Percentiles rank a stretch among this genome's conserved stretches.
These are phyloP conservation scores for Cudoniella acicularis DNA, from an alignment of 495 filamentous ascomycete species.

Conservation along the genomic window DNA sequence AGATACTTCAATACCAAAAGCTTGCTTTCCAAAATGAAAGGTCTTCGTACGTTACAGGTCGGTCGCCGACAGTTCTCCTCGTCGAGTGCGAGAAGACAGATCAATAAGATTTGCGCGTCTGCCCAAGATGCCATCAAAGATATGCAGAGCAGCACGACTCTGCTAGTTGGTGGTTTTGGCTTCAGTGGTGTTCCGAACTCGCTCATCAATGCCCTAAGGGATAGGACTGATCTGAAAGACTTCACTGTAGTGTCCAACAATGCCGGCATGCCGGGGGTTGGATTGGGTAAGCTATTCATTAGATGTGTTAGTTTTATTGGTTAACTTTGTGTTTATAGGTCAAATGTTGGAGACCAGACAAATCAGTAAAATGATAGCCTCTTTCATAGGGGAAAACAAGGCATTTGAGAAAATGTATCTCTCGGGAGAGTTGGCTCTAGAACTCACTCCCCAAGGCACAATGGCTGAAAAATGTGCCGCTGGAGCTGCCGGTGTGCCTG, in stretches of 20 bases:
- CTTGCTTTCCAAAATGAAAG: not conserved
- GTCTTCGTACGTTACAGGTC: not conserved
- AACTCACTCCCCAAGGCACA: slow-evolving; percentile 22
- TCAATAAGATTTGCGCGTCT: slow-evolving; percentile 17
- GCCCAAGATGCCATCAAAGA: slow-evolving; percentile 19
- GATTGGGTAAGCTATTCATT: slow-evolving; percentile 11
- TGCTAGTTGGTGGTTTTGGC: slow-evolving; percentile 15
- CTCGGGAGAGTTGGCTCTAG: slow-evolving; percentile 11
- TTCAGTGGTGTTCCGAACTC: slow-evolving; percentile 17
- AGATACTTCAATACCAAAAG: not conserved
- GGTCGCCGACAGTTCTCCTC: slow-evolving; percentile 9
- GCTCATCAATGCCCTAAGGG: slow-evolving; percentile 12
- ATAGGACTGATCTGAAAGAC: slow-evolving; percentile 15
- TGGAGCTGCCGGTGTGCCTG: slow-evolving; percentile 19
- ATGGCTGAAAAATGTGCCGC: slow-evolving; percentile 19
- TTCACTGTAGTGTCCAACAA: slow-evolving; percentile 20
- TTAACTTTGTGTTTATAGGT: too few species aligned
- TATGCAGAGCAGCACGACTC: slow-evolving; percentile 13
- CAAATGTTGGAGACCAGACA: slow-evolving; percentile 14
- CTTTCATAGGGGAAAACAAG: slow-evolving; percentile 19
- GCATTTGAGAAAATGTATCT: slow-evolving; percentile 21
- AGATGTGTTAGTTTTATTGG: too few species aligned
- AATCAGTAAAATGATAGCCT: slow-evolving; percentile 19
- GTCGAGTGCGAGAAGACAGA: slow-evolving; percentile 5
- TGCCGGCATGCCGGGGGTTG: slow-evolving; percentile 17